These are phyloP conservation scores for Penstemon newberryi DNA, from an alignment of 257 asterid species.

Conservation along the genomic window DNA sequence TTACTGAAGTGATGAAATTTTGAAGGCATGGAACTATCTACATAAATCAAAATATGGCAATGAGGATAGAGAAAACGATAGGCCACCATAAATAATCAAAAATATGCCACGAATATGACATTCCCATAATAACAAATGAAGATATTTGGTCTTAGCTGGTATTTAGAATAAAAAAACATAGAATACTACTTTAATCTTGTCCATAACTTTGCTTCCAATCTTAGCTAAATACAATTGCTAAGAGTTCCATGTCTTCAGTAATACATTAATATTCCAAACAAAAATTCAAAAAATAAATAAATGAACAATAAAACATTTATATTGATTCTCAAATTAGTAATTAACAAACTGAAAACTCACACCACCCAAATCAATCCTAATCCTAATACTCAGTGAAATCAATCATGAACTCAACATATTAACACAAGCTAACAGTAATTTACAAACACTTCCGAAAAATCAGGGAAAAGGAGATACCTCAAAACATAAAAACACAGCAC, in stretches of 20 bases:
- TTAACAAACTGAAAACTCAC: conserved; percentile 2
- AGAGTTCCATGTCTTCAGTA: neutral
- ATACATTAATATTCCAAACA: neutral
- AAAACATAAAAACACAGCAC: conserved; percentile 28
- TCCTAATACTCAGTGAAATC: conserved; percentile 14
- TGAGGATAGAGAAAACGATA: conserved; percentile 47
- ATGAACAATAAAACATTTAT: neutral
- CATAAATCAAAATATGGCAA: conserved; percentile 33
- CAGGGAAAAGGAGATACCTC: conserved; percentile 10
- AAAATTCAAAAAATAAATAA: neutral
- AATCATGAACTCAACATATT: conserved; percentile 14
- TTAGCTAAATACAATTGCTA: conserved; percentile 12
- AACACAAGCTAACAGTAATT: conserved; percentile 21
- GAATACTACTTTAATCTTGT: neutral
- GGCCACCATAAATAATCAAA: conserved; percentile 47
- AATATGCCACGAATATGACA: conserved; percentile 45
- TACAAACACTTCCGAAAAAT: conserved; percentile 8
- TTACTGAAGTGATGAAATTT: conserved; percentile 25
- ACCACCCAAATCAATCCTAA: conserved; percentile 13
- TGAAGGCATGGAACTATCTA: conserved; percentile 35
- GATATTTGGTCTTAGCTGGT: conserved; percentile 11
- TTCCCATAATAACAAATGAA: conserved; percentile 27
- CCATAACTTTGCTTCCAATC: conserved; percentile 20
- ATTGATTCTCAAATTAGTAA: conserved; percentile 16
- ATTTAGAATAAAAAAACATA: neutral